phyloP scores from a whole-genome alignment of 352 stramenopile genomes.

The Pythium rishiriense region DNA sequence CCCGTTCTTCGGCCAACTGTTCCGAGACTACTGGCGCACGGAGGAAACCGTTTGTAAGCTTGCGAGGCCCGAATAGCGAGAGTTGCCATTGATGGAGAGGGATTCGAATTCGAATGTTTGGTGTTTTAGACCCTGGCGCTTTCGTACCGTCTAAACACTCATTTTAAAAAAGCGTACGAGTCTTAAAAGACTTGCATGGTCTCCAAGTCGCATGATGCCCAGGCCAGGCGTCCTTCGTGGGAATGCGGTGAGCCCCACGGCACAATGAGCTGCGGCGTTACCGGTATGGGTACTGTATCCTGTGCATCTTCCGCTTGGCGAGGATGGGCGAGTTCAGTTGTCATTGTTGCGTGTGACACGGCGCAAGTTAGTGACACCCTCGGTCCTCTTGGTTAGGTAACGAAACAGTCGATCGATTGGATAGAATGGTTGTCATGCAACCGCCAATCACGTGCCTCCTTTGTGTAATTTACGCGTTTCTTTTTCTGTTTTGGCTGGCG shows the following conservation, averaged over 20 bases:
- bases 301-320: too few species aligned
- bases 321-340: neutral
- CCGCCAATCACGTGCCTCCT: constrained; percentile 8
- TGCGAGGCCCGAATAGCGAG: neutral
- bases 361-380: constrained; percentile 11
- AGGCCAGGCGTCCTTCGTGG: too few species aligned
- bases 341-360: constrained; percentile 15
- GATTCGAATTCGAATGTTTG: constrained; percentile 23
- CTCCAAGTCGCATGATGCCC: too few species aligned
- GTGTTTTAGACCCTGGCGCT: too few species aligned
- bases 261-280: too few species aligned
- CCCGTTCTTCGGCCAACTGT: constrained; percentile 28
- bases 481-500: constrained; percentile 13
- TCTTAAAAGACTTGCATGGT: too few species aligned
- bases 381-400: constrained; percentile 22
- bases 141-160: too few species aligned
- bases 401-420: constrained; percentile 13
- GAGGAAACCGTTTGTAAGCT: constrained; percentile 20
- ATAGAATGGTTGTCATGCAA: constrained; percentile 25
- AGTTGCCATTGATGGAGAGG: neutral
- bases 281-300: neutral
- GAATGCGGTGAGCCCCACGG: too few species aligned
- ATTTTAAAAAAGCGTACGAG: too few species aligned
- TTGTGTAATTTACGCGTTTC: constrained; percentile 24
- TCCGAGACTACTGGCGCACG: constrained; percentile 28